Base-by-base conservation (phyloP, 805 yeast species). In the Sugiyamaella qingdaonensis region DNA sequence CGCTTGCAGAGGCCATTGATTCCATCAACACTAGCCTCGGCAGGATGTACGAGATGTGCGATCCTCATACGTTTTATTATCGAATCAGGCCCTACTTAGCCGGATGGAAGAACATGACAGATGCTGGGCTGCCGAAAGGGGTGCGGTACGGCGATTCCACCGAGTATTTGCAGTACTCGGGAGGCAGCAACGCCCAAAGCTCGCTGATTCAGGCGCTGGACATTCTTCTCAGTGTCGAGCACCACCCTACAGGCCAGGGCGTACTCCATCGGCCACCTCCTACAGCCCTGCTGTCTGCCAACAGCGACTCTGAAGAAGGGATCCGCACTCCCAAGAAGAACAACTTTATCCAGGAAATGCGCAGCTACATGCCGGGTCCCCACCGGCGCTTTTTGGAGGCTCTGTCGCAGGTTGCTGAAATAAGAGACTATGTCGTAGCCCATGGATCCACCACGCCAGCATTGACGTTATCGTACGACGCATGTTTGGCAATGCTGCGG, bases 141-240 rank as follows among this genome's bases (percentile, higher is more conserved):
- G 84, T 91, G 1, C 72, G 76, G 47, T 91, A 91, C 65, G 95
- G 95, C 24, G 74, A 78, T 51, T 89, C 84, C 63, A 64, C 67
- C 1, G 67, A 60, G 29, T 85, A 81, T 48, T 73, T 85, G 60
- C 65, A 69, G 33, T 85, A 78, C 66, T 77, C 95, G 14, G 98
- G 98, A 27, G 98, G 98, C 0, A 87, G 96, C 2, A 91, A 91
- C 66, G 97, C 96, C 0, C 98, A 91, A 69, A 83, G 91, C 46
- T 88, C 97, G 1, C 74, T 91, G 62, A 86, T 92, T 57, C 97
- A 91, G 70, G 84, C 89, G 24, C 73, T 91, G 56, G 98, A 91
- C 65, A 78, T 88, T 24, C 68, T 89, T 14, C 74, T 91, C 39
- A 81, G 81, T 46, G 86, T 91, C 13, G 83, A 82, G 54, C 98